Base-by-base conservation (phyloP, 441 rosid genomes). In the Arabidopsis hybrid region DNA sequence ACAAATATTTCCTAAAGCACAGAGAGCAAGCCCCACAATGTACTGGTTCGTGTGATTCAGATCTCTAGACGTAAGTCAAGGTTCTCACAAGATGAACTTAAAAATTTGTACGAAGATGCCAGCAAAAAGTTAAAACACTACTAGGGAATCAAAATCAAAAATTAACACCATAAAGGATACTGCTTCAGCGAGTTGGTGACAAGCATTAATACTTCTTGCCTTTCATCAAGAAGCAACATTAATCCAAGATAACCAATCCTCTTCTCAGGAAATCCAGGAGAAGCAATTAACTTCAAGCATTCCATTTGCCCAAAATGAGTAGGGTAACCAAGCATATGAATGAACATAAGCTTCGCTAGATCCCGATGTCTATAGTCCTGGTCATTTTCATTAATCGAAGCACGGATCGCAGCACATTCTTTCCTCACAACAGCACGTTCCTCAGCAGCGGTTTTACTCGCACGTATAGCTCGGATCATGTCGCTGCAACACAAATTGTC, bases 221-320 rank as follows among this genome's bases (percentile, higher is more conserved):
- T 92, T 87, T 95, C 99, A 69, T 95, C 99, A 74, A 95, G 99
- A 82, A 95, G 92, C 85, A 95, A 79, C 99, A 95, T 95, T 32
- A 95, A 85, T 64, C 96, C 98, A 52, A 95, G 93, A 77, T 95
- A 95, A 50, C 99, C 99, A 60, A 95, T 95, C 74, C 99, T 88
- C 88, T 95, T 95, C 86, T 95, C 99, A 3, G 99, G 98, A 82
- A 95, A 95, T 46, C 97, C 98, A 52, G 96, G 70, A 56, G 99
- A 86, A 8, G 98, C 99, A 82, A 95, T 92, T 72, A 90, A 84
- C 80, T 92, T 92, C 62, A 92, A 85, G 86, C 98, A 95, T 79
- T 95, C 99, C 99, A 95, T 95, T 78, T 95, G 99, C 68, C 97
- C 99, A 81, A 95, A 95, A 87, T 95, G 99, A 34, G 99, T 95